These are phyloP conservation scores for Yamadazyma songkhlaensis DNA, from an alignment of 1,139 yeast genomes.

Conservation along the genomic window DNA sequence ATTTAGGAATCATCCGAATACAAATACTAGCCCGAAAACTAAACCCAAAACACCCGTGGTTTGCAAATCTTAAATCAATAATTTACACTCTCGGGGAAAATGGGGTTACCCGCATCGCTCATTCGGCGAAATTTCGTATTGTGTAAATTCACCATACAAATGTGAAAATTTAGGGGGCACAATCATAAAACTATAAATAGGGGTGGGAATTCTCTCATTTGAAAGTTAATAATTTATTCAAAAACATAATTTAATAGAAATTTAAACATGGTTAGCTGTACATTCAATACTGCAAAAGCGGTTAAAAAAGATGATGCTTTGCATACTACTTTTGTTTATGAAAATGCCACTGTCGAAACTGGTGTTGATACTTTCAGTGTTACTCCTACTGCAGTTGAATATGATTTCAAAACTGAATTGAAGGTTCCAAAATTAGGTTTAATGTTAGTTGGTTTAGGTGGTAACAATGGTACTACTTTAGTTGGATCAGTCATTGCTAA, in stretches of 20 bases:
- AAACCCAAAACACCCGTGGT: too few species aligned
- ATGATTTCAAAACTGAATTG: slow-evolving; percentile 83
- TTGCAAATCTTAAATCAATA: neutral
- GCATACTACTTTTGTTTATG: slow-evolving; percentile 60
- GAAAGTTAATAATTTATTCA: neutral
- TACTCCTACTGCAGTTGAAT: slow-evolving; percentile 69
- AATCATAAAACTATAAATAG: slow-evolving; percentile 18
- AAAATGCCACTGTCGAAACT: slow-evolving; percentile 38
- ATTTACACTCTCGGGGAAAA: neutral
- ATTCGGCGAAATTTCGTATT: slow-evolving; percentile 3
- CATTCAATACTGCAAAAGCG: slow-evolving; percentile 64
- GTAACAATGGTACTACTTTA: slow-evolving; percentile 93
- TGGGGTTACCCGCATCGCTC: slow-evolving; percentile 3
- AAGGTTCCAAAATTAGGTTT: slow-evolving; percentile 84
- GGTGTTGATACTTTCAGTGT: slow-evolving; percentile 61
- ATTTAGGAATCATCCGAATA: too few species aligned
- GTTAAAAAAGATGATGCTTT: slow-evolving; percentile 57
- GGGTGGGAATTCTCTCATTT: slow-evolving; percentile 6
- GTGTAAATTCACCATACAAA: neutral
- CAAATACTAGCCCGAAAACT: too few species aligned
- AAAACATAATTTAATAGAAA: neutral
- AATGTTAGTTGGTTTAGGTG: slow-evolving; percentile 91
- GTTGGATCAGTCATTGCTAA: slow-evolving; percentile 85
- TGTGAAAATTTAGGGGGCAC: slow-evolving; percentile 1
- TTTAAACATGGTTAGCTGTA: slow-evolving; percentile 28